Percentiles rank a stretch among this genome's conserved stretches.
Evolutionary conservation across 805 yeast genomes (phyloP).

Genomic region (Lachancea dasiensis): DNA sequence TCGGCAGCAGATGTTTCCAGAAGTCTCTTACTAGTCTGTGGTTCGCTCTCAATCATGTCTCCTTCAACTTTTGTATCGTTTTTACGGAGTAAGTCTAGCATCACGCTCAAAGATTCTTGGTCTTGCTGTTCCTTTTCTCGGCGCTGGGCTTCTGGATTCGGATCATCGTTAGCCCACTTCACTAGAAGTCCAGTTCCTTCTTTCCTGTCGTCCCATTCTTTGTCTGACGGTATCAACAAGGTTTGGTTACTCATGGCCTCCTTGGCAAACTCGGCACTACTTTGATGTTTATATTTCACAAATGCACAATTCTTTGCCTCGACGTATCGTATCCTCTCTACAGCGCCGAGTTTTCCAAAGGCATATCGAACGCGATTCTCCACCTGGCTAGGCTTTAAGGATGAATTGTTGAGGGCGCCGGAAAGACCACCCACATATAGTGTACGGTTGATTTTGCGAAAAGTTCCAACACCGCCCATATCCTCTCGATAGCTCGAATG

Average conservation of each 20-base stretch:
- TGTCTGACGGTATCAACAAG: conserved; percentile 37
- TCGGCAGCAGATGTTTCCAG: conserved; percentile 1
- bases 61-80: background rate
- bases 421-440: conserved; percentile 62
- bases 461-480: conserved; percentile 90
- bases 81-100: conserved; percentile 23
- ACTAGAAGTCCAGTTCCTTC: conserved; percentile 37
- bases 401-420: conserved; percentile 37
- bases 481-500: conserved; percentile 79
- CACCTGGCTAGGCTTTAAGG: conserved; percentile 35
- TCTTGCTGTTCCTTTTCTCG: conserved; percentile 26
- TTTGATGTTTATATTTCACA: conserved; percentile 60
- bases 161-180: conserved; percentile 89
- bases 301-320: conserved; percentile 68
- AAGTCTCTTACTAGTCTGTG: background rate
- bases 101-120: conserved; percentile 19
- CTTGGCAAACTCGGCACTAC: conserved; percentile 87
- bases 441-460: conserved; percentile 63
- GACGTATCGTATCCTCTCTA: conserved; percentile 60
- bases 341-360: conserved; percentile 71
- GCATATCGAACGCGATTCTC: conserved; percentile 34
- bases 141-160: conserved; percentile 48
- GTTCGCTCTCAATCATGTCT: background rate
- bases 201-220: conserved; percentile 55
- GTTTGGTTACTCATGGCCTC: conserved; percentile 90